phyloP scores from a whole-genome alignment of 2,329 filamentous ascomycete genomes.

The Trichoderma endophyticum region DNA sequence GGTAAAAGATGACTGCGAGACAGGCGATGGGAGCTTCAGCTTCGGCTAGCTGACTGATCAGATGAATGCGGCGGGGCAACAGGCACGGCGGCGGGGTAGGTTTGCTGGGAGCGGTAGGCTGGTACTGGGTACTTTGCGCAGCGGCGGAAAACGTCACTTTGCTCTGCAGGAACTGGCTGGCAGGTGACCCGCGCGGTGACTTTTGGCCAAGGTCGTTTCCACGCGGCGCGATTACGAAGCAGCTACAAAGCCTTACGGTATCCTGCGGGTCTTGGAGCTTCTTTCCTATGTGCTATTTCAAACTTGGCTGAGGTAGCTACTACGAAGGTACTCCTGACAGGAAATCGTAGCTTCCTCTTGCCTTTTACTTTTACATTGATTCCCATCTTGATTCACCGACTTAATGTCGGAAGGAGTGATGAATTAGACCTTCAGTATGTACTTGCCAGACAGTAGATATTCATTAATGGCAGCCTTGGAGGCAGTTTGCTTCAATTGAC shows the following conservation, averaged over 20 bases:
- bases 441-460: neutral
- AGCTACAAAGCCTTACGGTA: slow-evolving; percentile 10
- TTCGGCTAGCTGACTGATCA: neutral
- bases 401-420: neutral
- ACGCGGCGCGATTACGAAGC: neutral
- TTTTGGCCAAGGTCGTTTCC: neutral
- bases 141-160: slow-evolving; percentile 16
- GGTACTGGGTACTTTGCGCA: neutral
- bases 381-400: neutral
- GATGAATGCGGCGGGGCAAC: neutral
- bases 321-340: neutral
- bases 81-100: neutral
- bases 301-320: neutral
- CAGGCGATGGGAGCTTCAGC: neutral
- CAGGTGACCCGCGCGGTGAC: slow-evolving; percentile 9
- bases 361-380: neutral
- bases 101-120: neutral
- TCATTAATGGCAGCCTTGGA: neutral
- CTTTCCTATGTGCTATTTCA: neutral
- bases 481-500: neutral
- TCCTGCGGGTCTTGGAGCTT: neutral
- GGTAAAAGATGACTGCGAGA: neutral
- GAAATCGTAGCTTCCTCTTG: neutral
- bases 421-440: neutral
- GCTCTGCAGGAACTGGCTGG: slow-evolving; percentile 4